Percentiles rank a stretch among this genome's conserved stretches.
phyloP scores from a whole-genome alignment of 2,329 filamentous ascomycete species.

The Penicillium sp. region DNA sequence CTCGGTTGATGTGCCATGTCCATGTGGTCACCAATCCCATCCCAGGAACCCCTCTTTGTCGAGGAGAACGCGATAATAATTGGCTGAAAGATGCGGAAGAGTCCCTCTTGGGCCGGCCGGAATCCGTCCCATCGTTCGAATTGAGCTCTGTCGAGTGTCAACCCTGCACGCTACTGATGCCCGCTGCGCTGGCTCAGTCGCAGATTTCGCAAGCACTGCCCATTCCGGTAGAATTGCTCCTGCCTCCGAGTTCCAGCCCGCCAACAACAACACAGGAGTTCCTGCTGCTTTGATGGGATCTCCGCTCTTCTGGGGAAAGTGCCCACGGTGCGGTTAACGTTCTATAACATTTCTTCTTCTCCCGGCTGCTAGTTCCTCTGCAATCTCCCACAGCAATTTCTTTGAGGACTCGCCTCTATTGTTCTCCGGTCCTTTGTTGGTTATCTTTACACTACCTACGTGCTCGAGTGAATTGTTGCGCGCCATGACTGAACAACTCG shows the following conservation, averaged over 20 bases:
- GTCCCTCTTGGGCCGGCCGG: background rate
- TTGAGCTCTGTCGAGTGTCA: background rate
- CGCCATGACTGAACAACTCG: constrained; percentile 29
- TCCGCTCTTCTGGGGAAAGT: constrained; percentile 6
- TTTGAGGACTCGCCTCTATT: background rate
- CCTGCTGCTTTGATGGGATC: background rate
- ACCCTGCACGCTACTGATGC: background rate
- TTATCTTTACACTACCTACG: background rate
- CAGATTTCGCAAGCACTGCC: constrained; percentile 15
- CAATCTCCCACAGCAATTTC: constrained; percentile 59
- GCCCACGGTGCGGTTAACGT: constrained; percentile 3
- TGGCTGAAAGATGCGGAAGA: background rate
- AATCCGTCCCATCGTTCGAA: background rate
- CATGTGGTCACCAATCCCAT: background rate
- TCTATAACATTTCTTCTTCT: constrained; percentile 2
- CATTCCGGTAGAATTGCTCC: constrained; percentile 9
- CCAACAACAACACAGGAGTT: background rate
- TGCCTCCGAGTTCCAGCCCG: constrained; percentile 17
- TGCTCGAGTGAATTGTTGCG: background rate
- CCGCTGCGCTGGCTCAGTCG: background rate
- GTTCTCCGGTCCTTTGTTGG: constrained; percentile 9
- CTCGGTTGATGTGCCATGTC: constrained; percentile 12
- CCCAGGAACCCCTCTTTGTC: background rate
- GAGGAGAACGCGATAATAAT: background rate
- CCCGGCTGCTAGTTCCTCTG: constrained; percentile 19